A percentile compares a stretch with the other conserved stretches of the same genome.
These are phyloP conservation scores for Neurospora sp. DNA, from an alignment of 495 filamentous ascomycete genomes.

Conservation along the genomic window DNA sequence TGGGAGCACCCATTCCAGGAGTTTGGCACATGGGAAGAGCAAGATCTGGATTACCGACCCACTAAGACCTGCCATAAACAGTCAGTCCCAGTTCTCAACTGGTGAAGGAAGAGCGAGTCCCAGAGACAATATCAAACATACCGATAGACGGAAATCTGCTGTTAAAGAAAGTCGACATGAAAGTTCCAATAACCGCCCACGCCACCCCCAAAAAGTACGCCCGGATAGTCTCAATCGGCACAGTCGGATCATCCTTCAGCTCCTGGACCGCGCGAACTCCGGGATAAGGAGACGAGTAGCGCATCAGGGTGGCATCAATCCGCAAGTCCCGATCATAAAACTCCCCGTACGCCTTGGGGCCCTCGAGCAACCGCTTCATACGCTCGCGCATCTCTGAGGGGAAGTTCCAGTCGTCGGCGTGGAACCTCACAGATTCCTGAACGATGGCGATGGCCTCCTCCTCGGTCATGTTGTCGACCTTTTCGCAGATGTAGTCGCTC, in stretches of 20 bases:
- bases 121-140: background rate
- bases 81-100: background rate
- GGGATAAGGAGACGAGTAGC: conserved; percentile 33
- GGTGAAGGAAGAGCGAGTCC: too few relatives aligned
- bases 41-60: conserved; percentile 31
- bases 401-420: conserved; percentile 32
- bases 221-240: conserved; percentile 28
- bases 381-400: conserved; percentile 23
- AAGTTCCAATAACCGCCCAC: conserved; percentile 25
- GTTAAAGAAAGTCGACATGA: conserved; percentile 32
- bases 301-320: conserved; percentile 29
- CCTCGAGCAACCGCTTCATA: conserved; percentile 20
- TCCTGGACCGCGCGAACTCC: conserved; percentile 37
- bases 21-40: conserved; percentile 27
- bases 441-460: conserved; percentile 28
- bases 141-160: conserved; percentile 27
- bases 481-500: conserved; percentile 27
- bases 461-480: conserved; percentile 28
- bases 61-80: conserved; percentile 15
- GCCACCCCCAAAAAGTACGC: conserved; percentile 32
- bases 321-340: conserved; percentile 29
- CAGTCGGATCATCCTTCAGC: conserved; percentile 20
- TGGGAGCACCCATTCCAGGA: conserved; percentile 18
- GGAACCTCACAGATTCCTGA: conserved; percentile 19
- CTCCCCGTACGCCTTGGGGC: conserved; percentile 24